A percentile compares a stretch with the other conserved stretches of the same genome.
These are phyloP conservation scores for Spergularia azorica DNA, from an alignment of 179 eudicot genomes.

Conservation along the genomic window DNA sequence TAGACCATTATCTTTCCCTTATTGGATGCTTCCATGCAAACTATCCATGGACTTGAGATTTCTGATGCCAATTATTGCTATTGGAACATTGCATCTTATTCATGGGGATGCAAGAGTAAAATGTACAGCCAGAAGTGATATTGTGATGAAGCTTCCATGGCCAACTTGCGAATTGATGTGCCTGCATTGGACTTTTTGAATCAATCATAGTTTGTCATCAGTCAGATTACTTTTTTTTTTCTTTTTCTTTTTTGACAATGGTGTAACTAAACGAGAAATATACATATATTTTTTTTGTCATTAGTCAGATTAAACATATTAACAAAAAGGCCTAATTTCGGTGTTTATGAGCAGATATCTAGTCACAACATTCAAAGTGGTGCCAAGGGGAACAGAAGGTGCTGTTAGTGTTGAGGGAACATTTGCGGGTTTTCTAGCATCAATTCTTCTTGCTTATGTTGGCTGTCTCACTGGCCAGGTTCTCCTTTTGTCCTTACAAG, in stretches of 20 bases:
- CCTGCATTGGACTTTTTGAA: background rate
- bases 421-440: slow-evolving; percentile 81
- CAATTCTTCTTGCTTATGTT: slow-evolving; percentile 67
- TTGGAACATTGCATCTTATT: background rate
- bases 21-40: background rate
- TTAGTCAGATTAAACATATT: background rate
- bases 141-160: too few species aligned
- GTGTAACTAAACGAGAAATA: too few species aligned
- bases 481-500: background rate
- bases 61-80: background rate
- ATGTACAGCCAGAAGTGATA: too few species aligned
- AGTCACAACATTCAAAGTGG: slow-evolving; percentile 82
- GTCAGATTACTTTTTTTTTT: too few species aligned
- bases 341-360: slow-evolving; percentile 59
- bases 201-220: background rate
- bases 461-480: slow-evolving; percentile 76
- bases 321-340: background rate
- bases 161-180: background rate
- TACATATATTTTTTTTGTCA: background rate
- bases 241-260: too few species aligned
- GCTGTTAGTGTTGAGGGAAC: slow-evolving; percentile 95
- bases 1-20: background rate
- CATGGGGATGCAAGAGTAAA: too few species aligned
- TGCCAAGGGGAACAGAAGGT: slow-evolving; percentile 97
- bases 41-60: too few species aligned